Evolutionary conservation across 352 stramenopile species (phyloP).

Genomic region (Phytophthora sansomeana): DNA sequence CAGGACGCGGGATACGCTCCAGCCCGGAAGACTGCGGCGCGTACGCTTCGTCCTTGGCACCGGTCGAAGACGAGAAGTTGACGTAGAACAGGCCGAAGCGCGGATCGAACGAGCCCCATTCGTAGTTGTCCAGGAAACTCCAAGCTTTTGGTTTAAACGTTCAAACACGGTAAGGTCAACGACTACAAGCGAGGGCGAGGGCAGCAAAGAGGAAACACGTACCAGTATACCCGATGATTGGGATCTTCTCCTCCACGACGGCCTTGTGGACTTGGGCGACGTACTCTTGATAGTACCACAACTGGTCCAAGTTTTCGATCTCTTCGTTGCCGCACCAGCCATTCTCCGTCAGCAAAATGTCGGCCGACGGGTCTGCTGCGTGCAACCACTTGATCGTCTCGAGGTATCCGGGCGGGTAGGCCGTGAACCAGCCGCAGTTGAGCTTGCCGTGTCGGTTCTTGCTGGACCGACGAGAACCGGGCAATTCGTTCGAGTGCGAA

Average conservation of each 20-base stretch:
- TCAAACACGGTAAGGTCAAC: too few relatives aligned
- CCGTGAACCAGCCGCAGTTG: constrained; percentile 59
- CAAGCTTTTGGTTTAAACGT: constrained; percentile 54
- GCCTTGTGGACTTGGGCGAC: constrained; percentile 63
- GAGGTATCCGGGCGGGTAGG: constrained; percentile 65
- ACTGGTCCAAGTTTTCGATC: constrained; percentile 66
- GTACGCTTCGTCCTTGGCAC: constrained; percentile 43
- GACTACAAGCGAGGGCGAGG: too few relatives aligned
- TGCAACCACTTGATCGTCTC: constrained; percentile 72
- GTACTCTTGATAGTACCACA: constrained; percentile 72
- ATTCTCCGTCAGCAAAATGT: constrained; percentile 74
- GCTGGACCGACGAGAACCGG: constrained; percentile 63
- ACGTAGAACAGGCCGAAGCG: constrained; percentile 77
- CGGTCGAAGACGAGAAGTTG: constrained; percentile 52
- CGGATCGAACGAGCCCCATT: constrained; percentile 89
- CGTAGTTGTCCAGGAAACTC: constrained; percentile 96
- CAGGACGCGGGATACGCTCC: constrained; percentile 50
- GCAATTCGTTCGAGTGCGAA: constrained; percentile 64
- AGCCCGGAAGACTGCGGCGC: constrained; percentile 34
- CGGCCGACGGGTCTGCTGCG: constrained; percentile 39
- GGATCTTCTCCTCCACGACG: constrained; percentile 55
- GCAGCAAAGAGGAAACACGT: too few relatives aligned
- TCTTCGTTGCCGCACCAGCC: constrained; percentile 71
- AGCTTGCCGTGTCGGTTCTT: constrained; percentile 46
- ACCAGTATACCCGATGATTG: constrained; percentile 89